Base-by-base conservation (phyloP, 805 yeast species). In the Yarrowia sp. region DNA sequence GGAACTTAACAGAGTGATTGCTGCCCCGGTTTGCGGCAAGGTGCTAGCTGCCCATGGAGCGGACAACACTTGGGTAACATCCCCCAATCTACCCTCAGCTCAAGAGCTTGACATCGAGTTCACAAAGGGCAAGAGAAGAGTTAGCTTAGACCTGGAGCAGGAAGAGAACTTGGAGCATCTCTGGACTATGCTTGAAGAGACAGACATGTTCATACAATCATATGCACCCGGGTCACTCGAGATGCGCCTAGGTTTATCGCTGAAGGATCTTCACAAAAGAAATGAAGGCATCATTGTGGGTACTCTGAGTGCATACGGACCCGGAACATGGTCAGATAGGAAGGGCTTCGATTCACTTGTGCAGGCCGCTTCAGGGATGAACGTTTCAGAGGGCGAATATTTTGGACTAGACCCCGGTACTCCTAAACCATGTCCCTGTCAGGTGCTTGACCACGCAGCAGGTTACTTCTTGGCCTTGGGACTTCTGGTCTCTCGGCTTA, bases 381-480 rank as follows among this genome's bases (percentile, higher is more conserved):
- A 51, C n/a, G 21, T 22, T 1, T 51, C 58, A 1, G 58, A 51
- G 10, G 58, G 58, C 1, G 30, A 33, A 9, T 51, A 22, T 14
- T 51, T 51, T n/a, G 58, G 58, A 9, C 12, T 33, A 19, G n/a
- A 4, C 2, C 5, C 26, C 2, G 41, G 22, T 19, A 21, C 30
- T 4, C 58, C 58, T 11, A 51, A 51, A 22, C 30, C 21, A 4
- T 51, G 58, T n/a, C 58, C 58, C 22, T 51, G 58, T 16, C 58
- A 51, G n/a, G 58, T 51, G 2, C 41, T 51, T 4, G 58, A 51
- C 11, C 58, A 51, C 33, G 58, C 58, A 22, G 58, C 58, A 4
- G 58, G 58, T 2, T 51, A 51, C 58, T 51, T 51, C 33, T 22
- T 51, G 41, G 58, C 58, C 16, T n/a, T 51, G 21, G 58, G 58